Conservation (phyloP, 257 asterid species). For the Nicotiana paniculata region DNA sequence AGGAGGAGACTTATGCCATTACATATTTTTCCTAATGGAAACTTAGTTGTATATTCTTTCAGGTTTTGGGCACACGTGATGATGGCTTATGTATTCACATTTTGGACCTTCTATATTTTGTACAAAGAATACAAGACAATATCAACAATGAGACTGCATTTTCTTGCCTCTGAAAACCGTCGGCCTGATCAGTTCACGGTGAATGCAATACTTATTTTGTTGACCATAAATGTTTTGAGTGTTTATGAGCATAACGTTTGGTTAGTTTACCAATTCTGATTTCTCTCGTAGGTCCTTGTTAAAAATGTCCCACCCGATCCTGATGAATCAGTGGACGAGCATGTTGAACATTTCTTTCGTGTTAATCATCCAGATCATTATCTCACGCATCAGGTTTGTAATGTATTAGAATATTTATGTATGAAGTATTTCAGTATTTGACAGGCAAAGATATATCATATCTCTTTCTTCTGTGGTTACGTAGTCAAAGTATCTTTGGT, state of each 20-base stretch:
- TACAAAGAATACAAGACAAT: constrained; percentile 9
- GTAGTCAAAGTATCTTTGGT: neutral
- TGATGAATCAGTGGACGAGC: constrained; percentile 82
- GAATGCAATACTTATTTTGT: neutral
- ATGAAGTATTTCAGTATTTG: neutral
- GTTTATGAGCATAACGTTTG: neutral
- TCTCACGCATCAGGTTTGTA: constrained; percentile 60
- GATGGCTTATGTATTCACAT: constrained; percentile 59
- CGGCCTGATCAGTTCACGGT: constrained; percentile 24
- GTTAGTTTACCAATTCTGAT: neutral
- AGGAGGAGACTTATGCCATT: neutral
- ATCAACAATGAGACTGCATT: constrained; percentile 11
- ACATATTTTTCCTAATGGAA: neutral
- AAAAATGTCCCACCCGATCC: constrained; percentile 88
- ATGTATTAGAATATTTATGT: neutral
- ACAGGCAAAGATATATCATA: neutral
- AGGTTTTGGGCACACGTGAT: constrained; percentile 79
- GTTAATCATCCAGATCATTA: constrained; percentile 79
- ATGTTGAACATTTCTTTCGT: constrained; percentile 87
- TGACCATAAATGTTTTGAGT: neutral
- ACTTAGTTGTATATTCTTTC: constrained; percentile 7
- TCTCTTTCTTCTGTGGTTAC: neutral
- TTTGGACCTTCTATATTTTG: constrained; percentile 15
- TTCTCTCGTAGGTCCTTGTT: constrained; percentile 67
- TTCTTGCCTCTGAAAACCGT: constrained; percentile 18